Evolutionary conservation across 805 yeast species (phyloP), one percentile per base, ranked within the genome.

Genomic region (Candida railenensis): DNA sequence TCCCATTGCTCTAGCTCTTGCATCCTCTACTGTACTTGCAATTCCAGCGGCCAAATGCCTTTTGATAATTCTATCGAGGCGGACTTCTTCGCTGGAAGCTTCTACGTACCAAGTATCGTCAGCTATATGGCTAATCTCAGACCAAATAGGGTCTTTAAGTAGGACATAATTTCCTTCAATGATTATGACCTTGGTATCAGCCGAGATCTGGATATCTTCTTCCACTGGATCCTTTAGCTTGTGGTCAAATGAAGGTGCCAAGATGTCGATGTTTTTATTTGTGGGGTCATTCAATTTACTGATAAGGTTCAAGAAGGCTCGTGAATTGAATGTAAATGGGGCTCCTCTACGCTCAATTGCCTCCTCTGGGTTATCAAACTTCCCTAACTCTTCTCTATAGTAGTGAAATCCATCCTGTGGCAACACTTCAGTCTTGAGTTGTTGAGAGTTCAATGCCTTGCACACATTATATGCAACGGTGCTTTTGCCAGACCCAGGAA

Each of bases 401-500:
- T 59, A 59, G 47, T 71, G 76, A 51, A 48, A 71, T 12, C 76
- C 76, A 56, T 71, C 76, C 51, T 69, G 74, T 8, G 74, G 69
- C 21, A 71, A 50, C 11, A 62, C 58, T 21, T 46, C 52, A 7
- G 69, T 46, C 15, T 50, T 43, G 32, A 59, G 44, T 3, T n/a
- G 12, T 1, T 40, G 37, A 9, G 46, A 40, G 37, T 50, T 57
- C 30, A 71, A 47, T 9, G 43, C 20, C 16, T 40, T 30, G 2
- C 75, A 75, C 4, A 89, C 65, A 3, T 62, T 46, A 34, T 58
- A 57, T 1, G 91, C 82, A 32, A 83, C 57, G 0, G 95, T 86
- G 3, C 91, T 77, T 61, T 89, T 89, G 0, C 96, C 96, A 0
- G 91, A 81, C 4, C 96, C 96, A 2, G 96, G 96, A 0, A 82